These are phyloP conservation scores for Exophiala alcalophila DNA, from an alignment of 2,329 filamentous ascomycete species.

Conservation along the genomic window DNA sequence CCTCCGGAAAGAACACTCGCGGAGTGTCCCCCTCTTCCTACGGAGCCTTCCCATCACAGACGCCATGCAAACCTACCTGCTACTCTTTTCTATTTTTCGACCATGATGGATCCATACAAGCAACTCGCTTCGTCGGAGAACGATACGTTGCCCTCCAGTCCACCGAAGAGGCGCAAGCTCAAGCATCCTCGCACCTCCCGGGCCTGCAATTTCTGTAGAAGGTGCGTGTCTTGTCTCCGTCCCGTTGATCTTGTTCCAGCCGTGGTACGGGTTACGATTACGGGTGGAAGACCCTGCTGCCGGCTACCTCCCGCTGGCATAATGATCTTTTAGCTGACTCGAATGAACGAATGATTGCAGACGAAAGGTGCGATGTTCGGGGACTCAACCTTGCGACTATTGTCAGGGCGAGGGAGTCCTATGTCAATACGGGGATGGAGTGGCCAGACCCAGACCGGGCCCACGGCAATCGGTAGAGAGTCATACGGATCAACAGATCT, in stretches of 20 bases:
- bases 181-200: constrained; percentile 27
- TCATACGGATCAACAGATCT: no score
- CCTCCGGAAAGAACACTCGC: neutral
- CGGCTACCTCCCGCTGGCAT: no score
- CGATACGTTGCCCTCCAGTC: constrained; percentile 11
- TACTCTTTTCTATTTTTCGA: no score
- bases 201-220: constrained; percentile 29
- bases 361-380: constrained; percentile 28
- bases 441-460: constrained; percentile 4
- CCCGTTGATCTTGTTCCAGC: neutral
- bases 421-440: constrained; percentile 26
- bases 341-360: constrained; percentile 6
- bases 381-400: constrained; percentile 28
- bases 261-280: neutral
- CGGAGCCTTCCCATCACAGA: constrained; percentile 8
- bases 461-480: no score
- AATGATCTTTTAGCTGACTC: neutral
- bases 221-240: constrained; percentile 18
- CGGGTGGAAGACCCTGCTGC: no score
- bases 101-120: constrained; percentile 5
- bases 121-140: constrained; percentile 1
- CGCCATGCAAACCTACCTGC: no score
- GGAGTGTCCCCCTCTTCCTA: constrained; percentile 5
- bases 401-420: constrained; percentile 26
- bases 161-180: constrained; percentile 29